phyloP scores from a whole-genome alignment of 805 yeast species.

The Ogataea saltuana region DNA sequence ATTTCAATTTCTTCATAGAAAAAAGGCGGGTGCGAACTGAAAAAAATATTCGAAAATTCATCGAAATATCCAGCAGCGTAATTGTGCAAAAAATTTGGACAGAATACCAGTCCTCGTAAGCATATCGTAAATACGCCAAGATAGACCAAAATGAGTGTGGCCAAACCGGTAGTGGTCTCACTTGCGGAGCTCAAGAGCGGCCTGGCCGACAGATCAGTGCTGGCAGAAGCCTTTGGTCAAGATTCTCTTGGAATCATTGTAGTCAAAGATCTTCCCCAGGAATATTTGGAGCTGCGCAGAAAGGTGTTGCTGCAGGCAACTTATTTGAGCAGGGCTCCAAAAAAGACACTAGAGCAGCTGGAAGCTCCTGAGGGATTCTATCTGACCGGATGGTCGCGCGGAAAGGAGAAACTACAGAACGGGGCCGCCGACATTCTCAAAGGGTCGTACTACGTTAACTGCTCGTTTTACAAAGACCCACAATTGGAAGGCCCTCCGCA shows the following conservation, averaged over 20 bases:
- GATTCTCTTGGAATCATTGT: slow-evolving; percentile 56
- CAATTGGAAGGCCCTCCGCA: slow-evolving; percentile 47
- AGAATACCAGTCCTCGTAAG: no score
- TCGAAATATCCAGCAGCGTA: no score
- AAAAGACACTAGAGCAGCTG: slow-evolving; percentile 35
- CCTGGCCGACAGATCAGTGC: slow-evolving; percentile 11
- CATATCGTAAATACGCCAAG: no score
- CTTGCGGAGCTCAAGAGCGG: slow-evolving; percentile 10
- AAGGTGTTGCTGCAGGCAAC: slow-evolving; percentile 46
- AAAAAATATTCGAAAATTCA: no score
- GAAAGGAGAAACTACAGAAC: slow-evolving; percentile 49
- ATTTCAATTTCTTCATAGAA: no score
- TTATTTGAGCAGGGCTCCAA: slow-evolving; percentile 42
- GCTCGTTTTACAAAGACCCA: slow-evolving; percentile 51
- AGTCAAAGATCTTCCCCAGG: slow-evolving; percentile 43
- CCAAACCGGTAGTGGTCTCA: slow-evolving; percentile 16
- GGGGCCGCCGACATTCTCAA: slow-evolving; percentile 51
- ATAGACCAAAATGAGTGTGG: no score
- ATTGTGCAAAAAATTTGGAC: neutral
- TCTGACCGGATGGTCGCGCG: slow-evolving; percentile 63
- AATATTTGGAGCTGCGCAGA: slow-evolving; percentile 40
- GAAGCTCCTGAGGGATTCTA: slow-evolving; percentile 53
- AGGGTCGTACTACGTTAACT: slow-evolving; percentile 60
- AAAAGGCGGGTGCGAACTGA: no score
- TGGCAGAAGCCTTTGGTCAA: slow-evolving; percentile 53